Percentiles rank a stretch among this genome's conserved stretches.
phyloP scores from a whole-genome alignment of 1,284 basidiomycete genomes.

The Cystobasidium sp. region DNA sequence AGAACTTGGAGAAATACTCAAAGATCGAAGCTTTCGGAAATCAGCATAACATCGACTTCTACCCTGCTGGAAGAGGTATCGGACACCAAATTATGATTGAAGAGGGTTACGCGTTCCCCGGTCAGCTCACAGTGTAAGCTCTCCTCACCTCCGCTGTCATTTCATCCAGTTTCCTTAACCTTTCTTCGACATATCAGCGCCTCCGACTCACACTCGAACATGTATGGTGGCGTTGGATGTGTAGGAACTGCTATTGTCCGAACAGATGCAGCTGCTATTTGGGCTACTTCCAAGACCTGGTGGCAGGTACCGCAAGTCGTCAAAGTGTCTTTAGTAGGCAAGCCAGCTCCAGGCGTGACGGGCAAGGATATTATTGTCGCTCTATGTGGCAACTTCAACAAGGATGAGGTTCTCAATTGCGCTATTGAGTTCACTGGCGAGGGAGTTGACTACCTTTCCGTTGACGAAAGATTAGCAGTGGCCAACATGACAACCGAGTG shows the following conservation, averaged over 20 bases:
- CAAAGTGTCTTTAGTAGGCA: constrained; percentile 87
- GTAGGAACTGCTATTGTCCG: constrained; percentile 89
- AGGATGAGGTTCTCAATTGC: constrained; percentile 96
- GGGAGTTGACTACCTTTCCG: constrained; percentile 75
- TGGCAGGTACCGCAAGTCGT: constrained; percentile 99
- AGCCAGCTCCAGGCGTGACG: constrained; percentile 83
- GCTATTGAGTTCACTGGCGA: constrained; percentile 97
- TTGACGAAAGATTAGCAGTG: constrained; percentile 94
- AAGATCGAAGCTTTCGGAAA: constrained; percentile 91
- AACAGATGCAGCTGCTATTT: constrained; percentile 66
- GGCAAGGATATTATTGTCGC: constrained; percentile 99
- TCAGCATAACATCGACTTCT: constrained; percentile 87
- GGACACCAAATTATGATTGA: constrained; percentile 95
- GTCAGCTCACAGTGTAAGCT: constrained; percentile 66
- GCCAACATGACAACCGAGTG: constrained; percentile 93
- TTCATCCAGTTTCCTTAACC: not conserved
- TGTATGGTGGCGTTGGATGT: constrained; percentile 98
- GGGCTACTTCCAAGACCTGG: constrained; percentile 99
- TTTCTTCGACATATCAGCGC: constrained; percentile 43
- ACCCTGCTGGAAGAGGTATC: constrained; percentile 96
- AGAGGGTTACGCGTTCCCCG: constrained; percentile 94
- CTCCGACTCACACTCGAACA: constrained; percentile 93
- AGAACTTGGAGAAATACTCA: constrained; percentile 91
- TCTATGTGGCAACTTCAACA: constrained; percentile 93
- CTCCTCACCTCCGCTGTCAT: not conserved